A percentile compares a stretch with the other conserved stretches of the same genome.
These are phyloP conservation scores for Camelina hispida DNA, from an alignment of 345 rosid genomes.

Conservation along the genomic window DNA sequence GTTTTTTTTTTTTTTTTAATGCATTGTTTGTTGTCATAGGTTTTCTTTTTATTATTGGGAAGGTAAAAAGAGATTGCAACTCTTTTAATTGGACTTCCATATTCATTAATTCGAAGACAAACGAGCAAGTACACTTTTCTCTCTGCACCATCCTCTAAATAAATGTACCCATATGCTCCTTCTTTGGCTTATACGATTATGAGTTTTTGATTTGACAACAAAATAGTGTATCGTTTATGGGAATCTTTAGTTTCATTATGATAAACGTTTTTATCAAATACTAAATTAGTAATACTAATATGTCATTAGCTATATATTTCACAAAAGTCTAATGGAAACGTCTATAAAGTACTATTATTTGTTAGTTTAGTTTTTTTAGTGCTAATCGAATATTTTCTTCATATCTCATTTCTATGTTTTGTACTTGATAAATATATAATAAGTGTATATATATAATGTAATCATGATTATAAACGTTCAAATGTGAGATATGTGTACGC, in stretches of 20 bases:
- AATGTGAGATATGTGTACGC: constrained; percentile 1
- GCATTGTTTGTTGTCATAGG: constrained; percentile 34
- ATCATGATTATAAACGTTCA: neutral
- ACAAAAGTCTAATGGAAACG: neutral
- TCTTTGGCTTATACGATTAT: neutral
- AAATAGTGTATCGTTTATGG: neutral
- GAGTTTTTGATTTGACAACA: neutral
- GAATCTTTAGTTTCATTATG: neutral
- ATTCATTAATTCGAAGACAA: constrained; percentile 24
- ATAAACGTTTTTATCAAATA: neutral
- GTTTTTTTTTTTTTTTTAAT: constrained; percentile 18
- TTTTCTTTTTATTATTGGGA: constrained; percentile 29
- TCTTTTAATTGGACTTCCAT: constrained; percentile 25
- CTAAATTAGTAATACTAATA: neutral
- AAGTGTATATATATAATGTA: too few relatives aligned
- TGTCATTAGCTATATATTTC: neutral
- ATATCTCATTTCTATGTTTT: neutral
- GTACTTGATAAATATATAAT: too few relatives aligned
- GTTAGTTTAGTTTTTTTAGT: neutral
- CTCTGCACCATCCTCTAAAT: constrained; percentile 36
- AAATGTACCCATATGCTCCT: constrained; percentile 11
- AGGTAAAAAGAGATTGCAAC: constrained; percentile 37
- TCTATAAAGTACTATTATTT: neutral
- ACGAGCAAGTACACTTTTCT: constrained; percentile 38
- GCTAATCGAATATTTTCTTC: neutral